Conservation (phyloP, 1,139 yeast genomes). For the Lodderomyces parapsilosis region DNA sequence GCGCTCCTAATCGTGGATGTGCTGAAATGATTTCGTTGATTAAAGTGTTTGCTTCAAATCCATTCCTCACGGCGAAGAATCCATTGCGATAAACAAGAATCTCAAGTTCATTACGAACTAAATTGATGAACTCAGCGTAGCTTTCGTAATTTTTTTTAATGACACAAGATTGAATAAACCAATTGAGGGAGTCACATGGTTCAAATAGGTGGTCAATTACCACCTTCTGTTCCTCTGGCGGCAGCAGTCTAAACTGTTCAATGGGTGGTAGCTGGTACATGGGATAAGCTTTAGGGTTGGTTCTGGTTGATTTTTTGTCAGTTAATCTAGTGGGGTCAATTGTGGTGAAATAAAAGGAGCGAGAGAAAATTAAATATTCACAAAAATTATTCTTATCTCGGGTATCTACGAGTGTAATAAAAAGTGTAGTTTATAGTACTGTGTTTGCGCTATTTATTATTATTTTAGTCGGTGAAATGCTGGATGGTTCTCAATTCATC, state of each 20-base stretch:
- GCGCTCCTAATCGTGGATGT: constrained; percentile 86
- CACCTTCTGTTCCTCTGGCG: constrained; percentile 22
- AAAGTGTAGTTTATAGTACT: no score
- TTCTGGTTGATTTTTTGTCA: no score
- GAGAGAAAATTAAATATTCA: not conserved
- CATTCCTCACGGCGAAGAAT: constrained; percentile 18
- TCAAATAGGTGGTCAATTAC: constrained; percentile 63
- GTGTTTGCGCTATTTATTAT: not conserved
- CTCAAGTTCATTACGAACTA: constrained; percentile 38
- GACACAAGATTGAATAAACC: constrained; percentile 36
- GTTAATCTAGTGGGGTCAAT: not conserved
- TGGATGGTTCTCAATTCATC: constrained; percentile 46
- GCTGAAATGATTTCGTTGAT: constrained; percentile 66
- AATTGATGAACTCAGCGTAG: constrained; percentile 54
- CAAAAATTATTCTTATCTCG: not conserved
- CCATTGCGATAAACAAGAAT: constrained; percentile 27
- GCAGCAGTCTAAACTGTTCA: constrained; percentile 17
- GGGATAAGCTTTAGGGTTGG: not conserved
- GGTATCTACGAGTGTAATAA: constrained; percentile 2
- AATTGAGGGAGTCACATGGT: constrained; percentile 57
- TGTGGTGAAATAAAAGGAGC: not conserved
- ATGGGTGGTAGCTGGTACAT: constrained; percentile 22
- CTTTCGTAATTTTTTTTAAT: constrained; percentile 18
- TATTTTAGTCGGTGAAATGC: constrained; percentile 33
- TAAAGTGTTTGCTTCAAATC: constrained; percentile 24